A percentile compares a stretch with the other conserved stretches of the same genome.
These are phyloP conservation scores for Leersia perrieri DNA, from an alignment of 176 grass and related monocot species.

Conservation along the genomic window DNA sequence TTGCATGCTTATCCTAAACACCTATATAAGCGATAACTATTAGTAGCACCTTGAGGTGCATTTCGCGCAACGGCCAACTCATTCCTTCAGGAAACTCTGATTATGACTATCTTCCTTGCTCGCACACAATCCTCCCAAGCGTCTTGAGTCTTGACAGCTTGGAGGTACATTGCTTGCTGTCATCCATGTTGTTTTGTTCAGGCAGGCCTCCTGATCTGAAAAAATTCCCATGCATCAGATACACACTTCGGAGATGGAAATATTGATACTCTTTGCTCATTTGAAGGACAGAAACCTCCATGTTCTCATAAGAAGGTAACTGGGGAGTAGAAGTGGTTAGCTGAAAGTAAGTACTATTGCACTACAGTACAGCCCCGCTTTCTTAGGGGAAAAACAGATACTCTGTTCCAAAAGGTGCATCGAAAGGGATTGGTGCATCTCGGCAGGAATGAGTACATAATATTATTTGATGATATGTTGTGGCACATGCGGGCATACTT, in stretches of 20 bases:
- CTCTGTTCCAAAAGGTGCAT: background rate
- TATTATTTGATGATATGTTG: background rate
- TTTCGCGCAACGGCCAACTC: background rate
- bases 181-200: background rate
- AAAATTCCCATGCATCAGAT: background rate
- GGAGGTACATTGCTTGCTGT: background rate
- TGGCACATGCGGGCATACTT: background rate
- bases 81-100: background rate
- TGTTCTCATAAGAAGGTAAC: background rate
- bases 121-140: background rate
- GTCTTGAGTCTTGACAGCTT: background rate
- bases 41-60: background rate
- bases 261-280: background rate
- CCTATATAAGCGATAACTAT: background rate
- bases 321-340: background rate
- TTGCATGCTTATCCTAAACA: background rate
- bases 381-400: background rate
- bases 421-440: background rate
- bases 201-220: background rate
- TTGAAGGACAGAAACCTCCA: background rate
- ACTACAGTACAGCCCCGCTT: background rate
- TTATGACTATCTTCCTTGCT: background rate
- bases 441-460: background rate
- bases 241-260: background rate
- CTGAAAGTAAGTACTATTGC: background rate